Base-by-base conservation (phyloP, 352 stramenopile genomes). In the Sclerospora graminicola region DNA sequence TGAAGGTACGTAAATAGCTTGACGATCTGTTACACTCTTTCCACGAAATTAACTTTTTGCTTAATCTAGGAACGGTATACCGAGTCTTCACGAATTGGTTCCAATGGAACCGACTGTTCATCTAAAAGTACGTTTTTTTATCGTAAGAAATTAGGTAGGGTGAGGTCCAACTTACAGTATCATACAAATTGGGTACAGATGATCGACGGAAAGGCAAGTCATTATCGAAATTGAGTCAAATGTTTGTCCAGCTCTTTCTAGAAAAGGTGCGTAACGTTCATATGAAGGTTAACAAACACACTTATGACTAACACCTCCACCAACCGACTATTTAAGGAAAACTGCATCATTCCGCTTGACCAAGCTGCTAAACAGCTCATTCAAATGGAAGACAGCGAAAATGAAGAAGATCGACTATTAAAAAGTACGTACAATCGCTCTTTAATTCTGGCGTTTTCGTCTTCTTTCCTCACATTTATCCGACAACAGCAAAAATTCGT, bases 231-330 rank as follows among this genome's bases (percentile, higher is more conserved):
- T 71, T 97, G 5, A 96, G 84, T 57, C 90, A 96, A 57, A 89
- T 97, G 56, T 97, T 98, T 48, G 79, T 98, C 28, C 83, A 97
- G 60, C 77, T 97, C 10, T 98, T 98, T 58, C 63, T 98, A 10
- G 79, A 65, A 48, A 76, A 87, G 70, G 76, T 87, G 36, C 10
- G 37, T 33, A 27, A 9, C 18, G 40, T 21, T 30, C 6, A 15
- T 20, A n/a, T 35, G 6, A 20, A 26, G 33, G 8, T 33, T n/a
- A 18, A 27, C 1, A 5, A 18, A n/a, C 5, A 20, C 1, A 27
- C 11, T 11, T 19, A 23, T 37, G 15, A 18, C 9, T 38, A 47
- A 53, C 14, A 36, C n/a, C n/a, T 43, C 27, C 5, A 41, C 32
- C 0, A 14, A 44, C 31, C 2, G 23, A 2, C n/a, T 11, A 19